Base-by-base conservation (phyloP, 129 eudicot genomes). In the Calendula officinalis region DNA sequence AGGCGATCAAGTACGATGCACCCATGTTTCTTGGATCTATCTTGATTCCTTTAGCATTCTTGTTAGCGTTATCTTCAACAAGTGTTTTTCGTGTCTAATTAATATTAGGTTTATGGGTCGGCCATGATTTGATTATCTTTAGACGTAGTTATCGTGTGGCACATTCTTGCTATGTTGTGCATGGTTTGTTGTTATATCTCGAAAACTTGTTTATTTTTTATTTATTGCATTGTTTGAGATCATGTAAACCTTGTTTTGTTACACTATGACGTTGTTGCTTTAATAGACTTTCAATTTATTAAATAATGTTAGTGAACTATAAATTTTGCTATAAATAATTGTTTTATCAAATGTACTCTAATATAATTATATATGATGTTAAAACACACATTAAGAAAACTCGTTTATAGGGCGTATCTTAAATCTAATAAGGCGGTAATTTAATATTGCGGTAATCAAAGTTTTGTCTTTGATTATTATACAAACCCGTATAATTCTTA, bases 61-160 rank as follows among this genome's bases (percentile, higher is more conserved):
- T 55, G 70, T 61, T 72, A 63, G 43, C 62, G 22, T 11, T 17
- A 48, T 69, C 59, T 38, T 57, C 65, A n/a, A 0, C 50, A 8
- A 63, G 48, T 5, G 6, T 64, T 49, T 64, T 72, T 1, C 15
- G 34, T 48, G 45, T 48, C 57, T 69, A 69, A 30, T 22, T 22
- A 22, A 36, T 69, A 17, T 44, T 3, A 11, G 66, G 49, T 55
- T 35, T 4, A 16, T 0, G 13, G 66, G 57, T 46, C 36, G 5
- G 66, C n/a, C n/a, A 36, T 56, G 58, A 34, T 45, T 45, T 46
- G 49, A 46, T 47, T 59, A 5, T 47, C 59, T 48, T 9, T 37
- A 22, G 47, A 47, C 67, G 48, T 56, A 2, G 13, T 45, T 44
- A 10, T 35, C 17, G 3, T 1, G 7, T 43, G 46, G 22, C n/a